Evolutionary conservation across 441 rosid genomes (phyloP), one percentile per base, ranked within the genome.

Genomic region (Geranium incanum): DNA sequence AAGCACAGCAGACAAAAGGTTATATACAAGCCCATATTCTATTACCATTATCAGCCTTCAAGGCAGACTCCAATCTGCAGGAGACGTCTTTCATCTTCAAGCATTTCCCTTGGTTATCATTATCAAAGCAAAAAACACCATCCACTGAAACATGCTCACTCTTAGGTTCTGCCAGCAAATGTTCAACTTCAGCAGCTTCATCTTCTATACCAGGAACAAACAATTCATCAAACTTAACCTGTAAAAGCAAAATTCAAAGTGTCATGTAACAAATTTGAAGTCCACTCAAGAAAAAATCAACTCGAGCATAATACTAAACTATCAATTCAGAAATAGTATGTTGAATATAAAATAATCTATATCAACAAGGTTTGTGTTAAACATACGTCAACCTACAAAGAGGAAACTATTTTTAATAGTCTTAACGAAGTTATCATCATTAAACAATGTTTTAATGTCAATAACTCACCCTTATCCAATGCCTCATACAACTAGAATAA

Each of bases 111-210:
- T 81, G 70, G 76, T 74, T 80, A 75, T 89, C 89, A 75, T 83
- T 79, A 66, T 79, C 78, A 19, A 82, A 75, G 70, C 86, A 83
- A 59, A 86, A 75, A 60, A 76, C 82, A 73, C 85, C 84, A 64
- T 93, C 93, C 11, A 85, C 82, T 0, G 81, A 77, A 68, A 73
- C 70, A 75, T 77, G 78, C 36, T 85, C 89, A 76, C 76, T 73
- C 76, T 82, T 78, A 43, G 93, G 84, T 68, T 89, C 93, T 70
- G 76, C 79, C 28, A 82, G 70, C 59, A 82, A 71, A 71, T 76
- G 82, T 72, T 81, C 78, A 72, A 80, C 84, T 70, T 78, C 88
- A 74, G 69, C 67, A 62, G 80, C 68, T 81, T 87, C 86, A 66
- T 81, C 87, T 79, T 82, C 81, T n/a, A 68, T 52, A 6, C 78